Evolutionary conservation across 129 eudicot species (phyloP).

Genomic region (Centella asiatica): DNA sequence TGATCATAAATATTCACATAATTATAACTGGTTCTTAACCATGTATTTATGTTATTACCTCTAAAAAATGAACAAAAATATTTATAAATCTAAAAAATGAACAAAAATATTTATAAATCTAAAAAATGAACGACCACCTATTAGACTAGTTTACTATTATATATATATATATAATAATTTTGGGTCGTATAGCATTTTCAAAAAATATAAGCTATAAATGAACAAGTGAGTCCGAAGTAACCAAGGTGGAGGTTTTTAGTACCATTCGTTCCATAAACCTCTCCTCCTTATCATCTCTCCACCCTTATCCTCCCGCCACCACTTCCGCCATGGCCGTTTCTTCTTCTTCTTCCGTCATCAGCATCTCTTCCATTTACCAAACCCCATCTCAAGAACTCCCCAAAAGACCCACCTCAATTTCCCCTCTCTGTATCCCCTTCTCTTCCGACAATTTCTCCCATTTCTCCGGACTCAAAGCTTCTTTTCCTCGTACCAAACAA

Average conservation of each 20-base stretch:
- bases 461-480: constrained; percentile 19
- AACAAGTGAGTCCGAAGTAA: not conserved
- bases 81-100: no score
- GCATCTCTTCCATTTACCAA: constrained; percentile 63
- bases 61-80: no score
- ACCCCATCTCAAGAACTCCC: constrained; percentile 47
- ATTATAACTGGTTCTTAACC: no score
- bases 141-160: no score
- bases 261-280: constrained; percentile 52
- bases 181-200: no score
- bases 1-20: no score
- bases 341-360: constrained; percentile 54
- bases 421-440: constrained; percentile 31
- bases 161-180: no score
- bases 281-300: constrained; percentile 29
- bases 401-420: constrained; percentile 27
- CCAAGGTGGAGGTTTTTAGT: constrained; percentile 32
- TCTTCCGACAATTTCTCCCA: constrained; percentile 24
- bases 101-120: no score
- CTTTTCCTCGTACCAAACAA: constrained; percentile 13
- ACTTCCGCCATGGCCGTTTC: constrained; percentile 42
- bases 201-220: not conserved
- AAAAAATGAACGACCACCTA: no score
- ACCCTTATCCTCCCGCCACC: constrained; percentile 10
- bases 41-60: no score